Percentiles rank a stretch among this genome's conserved stretches.
These are phyloP conservation scores for Pythium pectinolyticum DNA, from an alignment of 352 stramenopile species.

Conservation along the genomic window DNA sequence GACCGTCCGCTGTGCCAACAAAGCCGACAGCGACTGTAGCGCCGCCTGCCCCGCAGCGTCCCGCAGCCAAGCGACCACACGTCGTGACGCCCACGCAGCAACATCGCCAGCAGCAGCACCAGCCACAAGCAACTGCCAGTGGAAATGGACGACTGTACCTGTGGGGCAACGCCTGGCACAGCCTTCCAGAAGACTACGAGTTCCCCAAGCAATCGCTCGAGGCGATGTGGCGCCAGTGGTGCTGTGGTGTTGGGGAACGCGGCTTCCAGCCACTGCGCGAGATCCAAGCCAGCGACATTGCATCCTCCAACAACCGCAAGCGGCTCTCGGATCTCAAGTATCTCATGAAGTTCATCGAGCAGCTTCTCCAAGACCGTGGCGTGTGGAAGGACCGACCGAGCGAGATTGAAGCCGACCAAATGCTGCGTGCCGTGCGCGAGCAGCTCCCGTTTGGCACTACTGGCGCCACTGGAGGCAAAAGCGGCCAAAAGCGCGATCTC, in stretches of 20 bases:
- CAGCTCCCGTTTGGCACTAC: too few relatives aligned
- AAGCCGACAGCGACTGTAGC: neutral
- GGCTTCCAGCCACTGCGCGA: constrained; percentile 15
- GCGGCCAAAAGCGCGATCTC: constrained; percentile 19
- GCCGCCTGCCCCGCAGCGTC: neutral
- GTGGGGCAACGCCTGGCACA: constrained; percentile 33
- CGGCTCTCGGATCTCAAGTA: constrained; percentile 32
- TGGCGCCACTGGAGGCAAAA: constrained; percentile 4
- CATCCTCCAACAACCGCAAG: constrained; percentile 24
- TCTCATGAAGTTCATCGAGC: constrained; percentile 30
- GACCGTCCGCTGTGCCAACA: neutral
- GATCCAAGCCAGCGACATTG: constrained; percentile 24
- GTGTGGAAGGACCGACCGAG: constrained; percentile 30
- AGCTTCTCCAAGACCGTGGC: constrained; percentile 12
- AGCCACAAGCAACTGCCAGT: neutral
- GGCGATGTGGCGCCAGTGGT: constrained; percentile 32
- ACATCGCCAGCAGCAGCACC: neutral
- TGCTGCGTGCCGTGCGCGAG: constrained; percentile 21
- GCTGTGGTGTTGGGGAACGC: constrained; percentile 16
- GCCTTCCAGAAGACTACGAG: constrained; percentile 31
- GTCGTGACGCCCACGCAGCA: neutral
- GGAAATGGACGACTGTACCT: constrained; percentile 16
- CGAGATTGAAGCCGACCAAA: constrained; percentile 26
- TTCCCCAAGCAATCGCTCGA: constrained; percentile 28
- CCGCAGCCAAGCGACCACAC: neutral